phyloP scores from a whole-genome alignment of 2,329 filamentous ascomycete species.

The Pseudogymnoascus sp. region DNA sequence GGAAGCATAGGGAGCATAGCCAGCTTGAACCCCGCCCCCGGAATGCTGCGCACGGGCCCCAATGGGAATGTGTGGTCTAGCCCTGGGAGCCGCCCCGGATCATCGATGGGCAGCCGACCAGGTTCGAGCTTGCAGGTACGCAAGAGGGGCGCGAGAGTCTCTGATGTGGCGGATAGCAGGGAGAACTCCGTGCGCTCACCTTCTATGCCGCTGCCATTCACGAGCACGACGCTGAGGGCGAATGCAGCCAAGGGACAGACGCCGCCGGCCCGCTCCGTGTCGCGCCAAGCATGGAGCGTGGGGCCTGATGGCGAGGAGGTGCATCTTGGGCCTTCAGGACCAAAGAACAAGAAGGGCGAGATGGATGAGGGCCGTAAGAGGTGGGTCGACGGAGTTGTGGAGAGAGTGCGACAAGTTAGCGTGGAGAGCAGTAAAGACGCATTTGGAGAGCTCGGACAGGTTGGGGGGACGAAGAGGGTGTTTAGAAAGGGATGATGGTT shows the following conservation, averaged over 20 bases:
- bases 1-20: constrained; percentile 1
- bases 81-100: constrained; percentile 20
- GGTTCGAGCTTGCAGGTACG: constrained; percentile 21
- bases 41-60: constrained; percentile 11
- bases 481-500: constrained; percentile 40
- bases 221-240: constrained; percentile 7
- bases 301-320: constrained; percentile 48
- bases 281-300: constrained; percentile 11
- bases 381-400: constrained; percentile 78
- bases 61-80: constrained; percentile 33
- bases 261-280: constrained; percentile 12
- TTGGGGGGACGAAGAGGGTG: constrained; percentile 63
- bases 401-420: constrained; percentile 65
- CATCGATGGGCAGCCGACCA: constrained; percentile 21
- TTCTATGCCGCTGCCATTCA: constrained; percentile 18
- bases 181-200: constrained; percentile 15
- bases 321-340: constrained; percentile 62
- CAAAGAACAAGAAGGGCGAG: constrained; percentile 53
- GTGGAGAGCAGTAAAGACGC: constrained; percentile 40
- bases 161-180: constrained; percentile 7
- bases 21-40: constrained; percentile 18
- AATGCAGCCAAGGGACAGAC: constrained; percentile 11
- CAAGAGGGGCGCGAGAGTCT: constrained; percentile 22
- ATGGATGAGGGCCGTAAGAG: constrained; percentile 66
- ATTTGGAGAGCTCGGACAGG: constrained; percentile 64